These are phyloP conservation scores for Coemansia sp. DNA, from an alignment of 192 early-diverging fungal species.

Conservation along the genomic window DNA sequence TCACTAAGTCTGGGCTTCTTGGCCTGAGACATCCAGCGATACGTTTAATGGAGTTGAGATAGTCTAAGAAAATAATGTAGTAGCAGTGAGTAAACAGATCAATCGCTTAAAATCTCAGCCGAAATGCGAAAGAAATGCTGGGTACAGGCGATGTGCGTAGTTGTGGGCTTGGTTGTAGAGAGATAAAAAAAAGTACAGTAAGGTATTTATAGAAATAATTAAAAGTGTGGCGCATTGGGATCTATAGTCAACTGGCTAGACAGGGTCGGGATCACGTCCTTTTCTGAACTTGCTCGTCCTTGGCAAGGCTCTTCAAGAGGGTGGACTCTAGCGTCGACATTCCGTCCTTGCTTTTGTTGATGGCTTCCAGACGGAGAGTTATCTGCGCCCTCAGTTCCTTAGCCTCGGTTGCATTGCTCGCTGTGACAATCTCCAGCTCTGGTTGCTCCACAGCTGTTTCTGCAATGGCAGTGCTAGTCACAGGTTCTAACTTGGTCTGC, in stretches of 20 bases:
- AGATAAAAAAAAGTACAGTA: no score
- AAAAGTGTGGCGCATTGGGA: neutral
- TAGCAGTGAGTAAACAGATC: neutral
- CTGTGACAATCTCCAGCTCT: neutral
- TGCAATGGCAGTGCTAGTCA: neutral
- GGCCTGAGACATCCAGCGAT: slow-evolving; percentile 1
- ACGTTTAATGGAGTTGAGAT: neutral
- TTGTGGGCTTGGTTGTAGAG: neutral
- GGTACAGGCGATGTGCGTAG: neutral
- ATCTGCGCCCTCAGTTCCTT: neutral
- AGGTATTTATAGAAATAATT: no score
- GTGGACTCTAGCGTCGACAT: slow-evolving; percentile 7
- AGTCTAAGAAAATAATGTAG: neutral
- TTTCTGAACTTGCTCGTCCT: neutral
- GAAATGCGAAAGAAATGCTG: neutral
- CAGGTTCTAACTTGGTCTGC: neutral
- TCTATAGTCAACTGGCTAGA: neutral
- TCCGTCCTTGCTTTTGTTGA: slow-evolving; percentile 1
- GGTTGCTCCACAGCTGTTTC: neutral
- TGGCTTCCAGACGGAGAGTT: neutral
- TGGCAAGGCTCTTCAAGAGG: slow-evolving; percentile 11
- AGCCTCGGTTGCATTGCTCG: neutral
- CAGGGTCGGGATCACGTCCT: neutral
- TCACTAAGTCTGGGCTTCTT: slow-evolving; percentile 10
- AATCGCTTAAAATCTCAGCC: neutral